phyloP scores from a whole-genome alignment of 805 yeast genomes.

The Cyberlindnera mrakii region DNA sequence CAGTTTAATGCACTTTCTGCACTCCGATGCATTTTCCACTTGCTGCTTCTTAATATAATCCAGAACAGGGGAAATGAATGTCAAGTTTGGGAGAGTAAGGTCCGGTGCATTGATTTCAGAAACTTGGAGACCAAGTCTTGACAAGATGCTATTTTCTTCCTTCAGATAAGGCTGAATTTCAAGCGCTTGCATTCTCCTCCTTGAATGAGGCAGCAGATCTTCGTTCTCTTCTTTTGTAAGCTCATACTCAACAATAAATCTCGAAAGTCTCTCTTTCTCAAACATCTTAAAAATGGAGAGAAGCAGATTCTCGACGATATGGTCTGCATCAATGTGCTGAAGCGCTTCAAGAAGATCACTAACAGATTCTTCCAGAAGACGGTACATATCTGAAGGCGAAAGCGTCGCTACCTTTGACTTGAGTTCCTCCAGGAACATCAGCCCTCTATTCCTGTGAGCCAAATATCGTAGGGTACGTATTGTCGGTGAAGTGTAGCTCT shows the following conservation, averaged over 20 bases:
- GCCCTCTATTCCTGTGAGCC: slow-evolving; percentile 76
- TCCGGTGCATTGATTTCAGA: background rate
- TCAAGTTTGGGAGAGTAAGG: slow-evolving; percentile 7
- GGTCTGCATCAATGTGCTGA: slow-evolving; percentile 63
- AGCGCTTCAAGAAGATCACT: slow-evolving; percentile 64
- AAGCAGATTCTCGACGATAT: slow-evolving; percentile 42
- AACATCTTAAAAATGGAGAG: slow-evolving; percentile 46
- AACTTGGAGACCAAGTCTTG: background rate
- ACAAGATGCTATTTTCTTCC: slow-evolving; percentile 9
- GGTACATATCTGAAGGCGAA: slow-evolving; percentile 5
- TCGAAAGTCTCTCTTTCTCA: slow-evolving; percentile 41
- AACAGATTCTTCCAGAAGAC: slow-evolving; percentile 27
- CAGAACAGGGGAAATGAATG: slow-evolving; percentile 15
- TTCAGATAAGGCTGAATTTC: slow-evolving; percentile 7
- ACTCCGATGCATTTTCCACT: slow-evolving; percentile 7
- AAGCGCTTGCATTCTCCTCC: slow-evolving; percentile 17
- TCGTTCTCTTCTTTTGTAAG: slow-evolving; percentile 40
- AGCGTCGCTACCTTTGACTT: slow-evolving; percentile 11
- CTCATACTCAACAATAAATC: slow-evolving; percentile 56
- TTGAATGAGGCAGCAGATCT: slow-evolving; percentile 24
- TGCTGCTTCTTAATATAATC: slow-evolving; percentile 5
- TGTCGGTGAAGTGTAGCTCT: slow-evolving; percentile 49
- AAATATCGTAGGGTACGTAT: slow-evolving; percentile 70
- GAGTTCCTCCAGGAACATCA: slow-evolving; percentile 46
- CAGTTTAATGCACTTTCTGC: slow-evolving; percentile 7